Conservation (phyloP, 2,329 filamentous ascomycete genomes). For the Fusarium protoensiforme region DNA sequence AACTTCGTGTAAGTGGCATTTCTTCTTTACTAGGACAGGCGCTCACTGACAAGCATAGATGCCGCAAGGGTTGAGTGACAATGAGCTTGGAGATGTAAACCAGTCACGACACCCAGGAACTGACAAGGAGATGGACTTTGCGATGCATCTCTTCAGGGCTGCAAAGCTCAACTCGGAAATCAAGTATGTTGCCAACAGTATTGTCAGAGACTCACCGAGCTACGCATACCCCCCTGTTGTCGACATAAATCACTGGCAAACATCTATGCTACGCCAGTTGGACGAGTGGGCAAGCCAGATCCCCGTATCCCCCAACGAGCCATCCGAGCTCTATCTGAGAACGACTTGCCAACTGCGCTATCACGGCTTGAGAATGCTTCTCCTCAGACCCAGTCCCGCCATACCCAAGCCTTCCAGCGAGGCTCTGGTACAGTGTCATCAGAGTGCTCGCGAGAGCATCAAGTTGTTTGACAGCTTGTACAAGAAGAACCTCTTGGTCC, state of each 20-base stretch:
- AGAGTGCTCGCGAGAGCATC: slow-evolving; percentile 55
- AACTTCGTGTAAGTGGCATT: slow-evolving; percentile 54
- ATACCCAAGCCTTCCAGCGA: slow-evolving; percentile 59
- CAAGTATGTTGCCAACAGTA: slow-evolving; percentile 66
- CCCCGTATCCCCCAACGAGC: slow-evolving; percentile 35
- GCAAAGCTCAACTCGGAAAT: slow-evolving; percentile 65
- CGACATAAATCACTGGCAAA: slow-evolving; percentile 60
- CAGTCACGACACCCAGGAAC: not conserved
- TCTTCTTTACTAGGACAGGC: rapidly evolving
- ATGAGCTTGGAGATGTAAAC: slow-evolving; percentile 8
- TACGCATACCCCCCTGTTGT: slow-evolving; percentile 61
- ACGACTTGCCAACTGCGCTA: slow-evolving; percentile 57
- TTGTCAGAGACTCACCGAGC: slow-evolving; percentile 56
- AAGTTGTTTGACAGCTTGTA: slow-evolving; percentile 57
- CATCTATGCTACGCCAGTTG: slow-evolving; percentile 52
- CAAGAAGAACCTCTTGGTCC: slow-evolving; percentile 54
- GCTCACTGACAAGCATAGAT: slow-evolving; percentile 40
- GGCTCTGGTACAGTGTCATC: slow-evolving; percentile 54
- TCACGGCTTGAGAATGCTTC: slow-evolving; percentile 59
- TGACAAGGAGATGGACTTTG: slow-evolving; percentile 49
- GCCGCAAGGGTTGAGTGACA: slow-evolving; percentile 42
- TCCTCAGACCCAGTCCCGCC: slow-evolving; percentile 62
- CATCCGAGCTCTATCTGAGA: slow-evolving; percentile 38
- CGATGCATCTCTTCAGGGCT: slow-evolving; percentile 61
- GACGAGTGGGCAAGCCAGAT: slow-evolving; percentile 53